Evolutionary conservation across 169 alveolate genomes (phyloP).

Genomic region (Hepatocystis sp.): DNA sequence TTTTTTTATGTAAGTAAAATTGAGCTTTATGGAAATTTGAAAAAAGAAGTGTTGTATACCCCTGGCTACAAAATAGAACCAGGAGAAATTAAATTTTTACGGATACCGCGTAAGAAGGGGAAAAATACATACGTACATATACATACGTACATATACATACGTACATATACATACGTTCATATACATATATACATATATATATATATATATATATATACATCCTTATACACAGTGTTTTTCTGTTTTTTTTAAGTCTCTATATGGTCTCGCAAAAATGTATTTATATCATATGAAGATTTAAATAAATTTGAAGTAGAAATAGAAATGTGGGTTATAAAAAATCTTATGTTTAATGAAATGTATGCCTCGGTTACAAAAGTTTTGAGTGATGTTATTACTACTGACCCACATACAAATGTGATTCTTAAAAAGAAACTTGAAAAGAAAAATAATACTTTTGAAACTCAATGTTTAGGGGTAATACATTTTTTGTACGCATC

Average conservation of each 20-base stretch:
- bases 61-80: constrained; percentile 82
- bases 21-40: constrained; percentile 49
- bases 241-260: constrained; percentile 74
- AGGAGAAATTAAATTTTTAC: constrained; percentile 79
- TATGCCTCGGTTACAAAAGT: constrained; percentile 84
- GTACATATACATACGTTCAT: no score
- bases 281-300: constrained; percentile 87
- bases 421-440: constrained; percentile 81
- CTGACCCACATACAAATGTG: constrained; percentile 83
- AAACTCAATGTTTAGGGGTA: constrained; percentile 70
- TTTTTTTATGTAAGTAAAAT: constrained; percentile 25
- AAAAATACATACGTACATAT: background rate
- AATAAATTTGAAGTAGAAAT: constrained; percentile 83
- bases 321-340: constrained; percentile 87
- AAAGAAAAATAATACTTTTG: constrained; percentile 42
- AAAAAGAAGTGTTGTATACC: constrained; percentile 79
- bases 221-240: background rate
- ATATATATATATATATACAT: background rate
- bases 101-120: constrained; percentile 77
- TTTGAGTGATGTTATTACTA: constrained; percentile 85
- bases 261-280: constrained; percentile 83
- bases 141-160: constrained; percentile 7
- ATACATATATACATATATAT: no score
- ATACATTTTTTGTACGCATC: background rate
- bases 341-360: constrained; percentile 82